These are phyloP conservation scores for Phytophthora nicotianae DNA, from an alignment of 352 stramenopile species.

Conservation along the genomic window DNA sequence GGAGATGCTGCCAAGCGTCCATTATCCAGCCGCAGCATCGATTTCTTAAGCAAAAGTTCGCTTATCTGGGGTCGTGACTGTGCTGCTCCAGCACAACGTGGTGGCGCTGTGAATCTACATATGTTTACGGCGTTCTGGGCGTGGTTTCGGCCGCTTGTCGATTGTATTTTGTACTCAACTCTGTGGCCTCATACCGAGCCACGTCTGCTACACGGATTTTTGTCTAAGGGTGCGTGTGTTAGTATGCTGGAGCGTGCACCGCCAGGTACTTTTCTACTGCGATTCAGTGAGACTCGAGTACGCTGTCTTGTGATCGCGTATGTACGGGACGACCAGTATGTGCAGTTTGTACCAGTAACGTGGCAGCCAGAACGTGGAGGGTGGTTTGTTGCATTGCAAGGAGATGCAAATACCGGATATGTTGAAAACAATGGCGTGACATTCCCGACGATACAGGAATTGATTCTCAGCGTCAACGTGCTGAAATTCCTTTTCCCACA, in stretches of 20 bases:
- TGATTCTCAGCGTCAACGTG: slow-evolving; percentile 81
- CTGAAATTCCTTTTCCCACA: slow-evolving; percentile 84
- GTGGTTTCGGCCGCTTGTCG: slow-evolving; percentile 74
- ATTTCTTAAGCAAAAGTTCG: slow-evolving; percentile 77
- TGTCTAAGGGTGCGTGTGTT: slow-evolving; percentile 81
- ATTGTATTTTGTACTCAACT: slow-evolving; percentile 62
- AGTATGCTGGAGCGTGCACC: slow-evolving; percentile 74
- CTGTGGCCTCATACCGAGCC: slow-evolving; percentile 79
- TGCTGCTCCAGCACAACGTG: slow-evolving; percentile 40
- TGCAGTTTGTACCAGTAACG: slow-evolving; percentile 82
- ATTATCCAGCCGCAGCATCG: slow-evolving; percentile 74
- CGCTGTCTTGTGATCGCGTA: slow-evolving; percentile 79
- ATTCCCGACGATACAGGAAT: slow-evolving; percentile 66
- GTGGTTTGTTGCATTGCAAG: slow-evolving; percentile 74
- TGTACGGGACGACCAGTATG: slow-evolving; percentile 57
- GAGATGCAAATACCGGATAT: slow-evolving; percentile 24
- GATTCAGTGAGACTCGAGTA: slow-evolving; percentile 76
- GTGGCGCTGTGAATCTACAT: slow-evolving; percentile 54
- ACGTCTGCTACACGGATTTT: slow-evolving; percentile 79
- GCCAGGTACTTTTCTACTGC: slow-evolving; percentile 76
- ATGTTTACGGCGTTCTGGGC: slow-evolving; percentile 81
- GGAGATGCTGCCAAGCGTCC: slow-evolving; percentile 67
- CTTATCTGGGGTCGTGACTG: slow-evolving; percentile 61
- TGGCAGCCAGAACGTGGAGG: slow-evolving; percentile 42
- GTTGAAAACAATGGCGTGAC: slow-evolving; percentile 43